Percentiles rank a stretch among this genome's conserved stretches.
phyloP scores from a whole-genome alignment of 805 yeast genomes.

The Saccharomycopsis capsularis region DNA sequence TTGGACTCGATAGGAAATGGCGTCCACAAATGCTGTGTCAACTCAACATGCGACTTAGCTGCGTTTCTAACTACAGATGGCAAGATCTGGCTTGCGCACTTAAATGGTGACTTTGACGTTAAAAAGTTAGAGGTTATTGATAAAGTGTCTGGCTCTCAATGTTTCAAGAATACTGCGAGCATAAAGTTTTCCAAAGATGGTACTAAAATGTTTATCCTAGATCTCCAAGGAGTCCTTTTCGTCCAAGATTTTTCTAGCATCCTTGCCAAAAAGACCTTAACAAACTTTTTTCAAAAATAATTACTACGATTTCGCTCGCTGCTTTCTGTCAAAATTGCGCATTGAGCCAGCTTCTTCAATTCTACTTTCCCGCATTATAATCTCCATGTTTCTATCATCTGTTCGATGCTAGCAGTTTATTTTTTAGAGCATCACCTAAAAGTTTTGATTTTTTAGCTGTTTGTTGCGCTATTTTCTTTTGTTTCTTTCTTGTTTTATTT shows the following conservation, averaged over 20 bases:
- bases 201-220: conserved; percentile 65
- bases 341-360: too few species aligned
- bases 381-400: too few species aligned
- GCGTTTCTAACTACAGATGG: conserved; percentile 79
- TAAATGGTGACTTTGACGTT: background rate
- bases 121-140: conserved; percentile 41
- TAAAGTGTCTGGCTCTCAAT: conserved; percentile 67
- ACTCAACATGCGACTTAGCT: conserved; percentile 80
- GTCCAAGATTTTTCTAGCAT: conserved; percentile 63
- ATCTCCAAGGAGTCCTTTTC: conserved; percentile 71
- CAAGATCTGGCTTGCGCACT: conserved; percentile 37
- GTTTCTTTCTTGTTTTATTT: too few species aligned
- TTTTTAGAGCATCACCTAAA: too few species aligned
- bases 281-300: too few species aligned
- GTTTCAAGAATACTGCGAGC: conserved; percentile 68
- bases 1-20: conserved; percentile 75
- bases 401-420: too few species aligned
- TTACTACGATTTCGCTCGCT: too few species aligned
- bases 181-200: conserved; percentile 74
- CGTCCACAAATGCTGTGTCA: conserved; percentile 65
- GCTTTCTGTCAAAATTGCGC: too few species aligned
- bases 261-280: too few species aligned
- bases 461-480: too few species aligned
- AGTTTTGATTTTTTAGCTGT: too few species aligned
- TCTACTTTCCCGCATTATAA: too few species aligned